Percentiles rank a stretch among this genome's conserved stretches.
Conservation (phyloP, 352 stramenopile genomes). For the Phytophthora pistaciae region DNA sequence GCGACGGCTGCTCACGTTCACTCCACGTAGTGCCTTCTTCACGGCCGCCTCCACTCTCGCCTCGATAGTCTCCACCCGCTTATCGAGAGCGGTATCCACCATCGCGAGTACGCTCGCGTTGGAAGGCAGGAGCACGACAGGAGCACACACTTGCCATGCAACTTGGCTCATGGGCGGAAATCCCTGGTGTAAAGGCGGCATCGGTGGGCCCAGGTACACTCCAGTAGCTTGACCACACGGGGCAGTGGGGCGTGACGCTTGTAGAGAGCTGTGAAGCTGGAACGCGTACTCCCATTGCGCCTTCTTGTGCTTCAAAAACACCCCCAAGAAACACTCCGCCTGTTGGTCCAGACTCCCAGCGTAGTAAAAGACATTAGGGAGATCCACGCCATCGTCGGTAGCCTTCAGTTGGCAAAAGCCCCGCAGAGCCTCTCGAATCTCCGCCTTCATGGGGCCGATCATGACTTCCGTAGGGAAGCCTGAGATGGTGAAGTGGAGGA, state of each 20-base stretch:
- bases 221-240: too few species aligned
- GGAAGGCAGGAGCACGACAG: background rate
- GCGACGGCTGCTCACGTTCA: too few species aligned
- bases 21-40: background rate
- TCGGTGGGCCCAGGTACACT: background rate
- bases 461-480: too few species aligned
- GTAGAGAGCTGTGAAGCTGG: background rate
- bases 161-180: background rate
- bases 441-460: too few species aligned
- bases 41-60: background rate
- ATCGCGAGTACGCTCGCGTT: background rate
- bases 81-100: background rate
- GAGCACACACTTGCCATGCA: background rate
- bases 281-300: background rate
- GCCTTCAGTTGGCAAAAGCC: background rate
- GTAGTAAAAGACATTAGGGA: background rate
- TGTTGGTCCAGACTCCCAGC: background rate
- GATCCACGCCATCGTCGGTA: background rate
- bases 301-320: background rate
- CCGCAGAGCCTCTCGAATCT: too few species aligned
- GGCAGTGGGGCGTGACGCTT: background rate
- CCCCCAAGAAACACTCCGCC: background rate
- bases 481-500: too few species aligned
- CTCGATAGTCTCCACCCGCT: background rate
- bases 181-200: background rate